Evolutionary conservation across 441 rosid genomes (phyloP).

Genomic region (Mallotus repandus): DNA sequence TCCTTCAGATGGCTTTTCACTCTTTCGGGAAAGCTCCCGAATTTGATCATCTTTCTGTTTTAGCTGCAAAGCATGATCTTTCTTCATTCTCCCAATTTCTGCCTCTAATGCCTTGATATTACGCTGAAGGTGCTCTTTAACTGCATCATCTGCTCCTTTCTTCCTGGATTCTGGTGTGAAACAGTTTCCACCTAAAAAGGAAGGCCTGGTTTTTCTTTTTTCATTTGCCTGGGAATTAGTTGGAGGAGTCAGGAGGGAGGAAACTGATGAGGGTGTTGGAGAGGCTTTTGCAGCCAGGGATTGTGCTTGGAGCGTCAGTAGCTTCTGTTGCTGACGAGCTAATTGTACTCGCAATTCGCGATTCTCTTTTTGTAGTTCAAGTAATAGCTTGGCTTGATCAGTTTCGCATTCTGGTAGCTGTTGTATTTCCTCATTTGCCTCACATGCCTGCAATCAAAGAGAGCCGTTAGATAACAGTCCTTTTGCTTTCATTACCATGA

Average conservation of each 20-base stretch:
- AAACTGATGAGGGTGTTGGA: constrained; percentile 68
- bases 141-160: constrained; percentile 50
- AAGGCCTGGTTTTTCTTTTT: constrained; percentile 55
- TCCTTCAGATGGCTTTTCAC: constrained; percentile 37
- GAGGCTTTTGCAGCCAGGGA: constrained; percentile 62
- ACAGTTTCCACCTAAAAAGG: constrained; percentile 67
- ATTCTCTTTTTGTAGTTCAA: constrained; percentile 85
- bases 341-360: constrained; percentile 72
- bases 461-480: neutral
- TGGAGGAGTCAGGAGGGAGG: constrained; percentile 72
- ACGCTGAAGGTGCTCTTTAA: constrained; percentile 50
- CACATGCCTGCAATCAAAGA: constrained; percentile 42
- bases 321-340: constrained; percentile 71
- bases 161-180: constrained; percentile 74
- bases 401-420: constrained; percentile 49
- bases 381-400: constrained; percentile 63
- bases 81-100: constrained; percentile 74
- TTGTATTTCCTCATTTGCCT: constrained; percentile 50
- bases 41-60: constrained; percentile 72
- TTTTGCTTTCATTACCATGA: too few relatives aligned
- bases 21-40: constrained; percentile 49
- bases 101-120: constrained; percentile 63
- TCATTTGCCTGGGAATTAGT: constrained; percentile 52
- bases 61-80: constrained; percentile 59
- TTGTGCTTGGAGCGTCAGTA: constrained; percentile 67